phyloP scores from a whole-genome alignment of 495 filamentous ascomycete genomes.

The Talaromyces proteolyticus region DNA sequence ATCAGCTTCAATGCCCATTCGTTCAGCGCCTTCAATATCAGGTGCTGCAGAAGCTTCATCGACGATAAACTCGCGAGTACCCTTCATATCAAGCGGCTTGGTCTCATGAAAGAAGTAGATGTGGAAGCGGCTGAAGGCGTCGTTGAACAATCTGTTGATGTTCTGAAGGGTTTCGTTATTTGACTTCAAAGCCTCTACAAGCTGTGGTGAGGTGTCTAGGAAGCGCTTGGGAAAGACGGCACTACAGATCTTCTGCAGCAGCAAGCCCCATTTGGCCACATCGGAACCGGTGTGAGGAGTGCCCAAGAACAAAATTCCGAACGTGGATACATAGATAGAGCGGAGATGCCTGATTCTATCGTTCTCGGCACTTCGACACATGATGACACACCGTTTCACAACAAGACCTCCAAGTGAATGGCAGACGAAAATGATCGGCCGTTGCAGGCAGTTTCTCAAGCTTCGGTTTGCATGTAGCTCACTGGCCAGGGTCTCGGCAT shows the following conservation, averaged over 20 bases:
- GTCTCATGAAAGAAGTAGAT: conserved; percentile 72
- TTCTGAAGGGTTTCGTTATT: conserved; percentile 78
- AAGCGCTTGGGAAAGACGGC: conserved; percentile 64
- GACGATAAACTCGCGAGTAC: conserved; percentile 58
- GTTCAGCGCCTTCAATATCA: conserved; percentile 65
- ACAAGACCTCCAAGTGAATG: conserved; percentile 81
- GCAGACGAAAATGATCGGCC: conserved; percentile 80
- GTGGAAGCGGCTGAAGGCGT: conserved; percentile 65
- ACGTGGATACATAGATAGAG: conserved; percentile 78
- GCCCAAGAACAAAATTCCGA: conserved; percentile 78
- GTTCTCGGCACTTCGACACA: conserved; percentile 56
- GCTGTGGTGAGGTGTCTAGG: conserved; percentile 62
- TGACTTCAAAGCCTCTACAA: conserved; percentile 65
- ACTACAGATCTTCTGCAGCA: conserved; percentile 67
- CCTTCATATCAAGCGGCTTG: conserved; percentile 58
- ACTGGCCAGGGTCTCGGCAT: conserved; percentile 75
- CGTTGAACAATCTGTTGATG: conserved; percentile 72
- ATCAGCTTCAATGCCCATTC: conserved; percentile 74
- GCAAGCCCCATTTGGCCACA: conserved; percentile 67
- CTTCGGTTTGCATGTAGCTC: conserved; percentile 51
- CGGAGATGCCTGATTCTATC: conserved; percentile 67
- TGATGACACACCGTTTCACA: conserved; percentile 66
- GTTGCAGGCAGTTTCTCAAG: conserved; percentile 44
- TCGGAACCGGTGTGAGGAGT: conserved; percentile 83
- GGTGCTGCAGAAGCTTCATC: conserved; percentile 72